Base-by-base conservation (phyloP, 768 basidiomycete species). In the Leccinellum rugosiceps region DNA sequence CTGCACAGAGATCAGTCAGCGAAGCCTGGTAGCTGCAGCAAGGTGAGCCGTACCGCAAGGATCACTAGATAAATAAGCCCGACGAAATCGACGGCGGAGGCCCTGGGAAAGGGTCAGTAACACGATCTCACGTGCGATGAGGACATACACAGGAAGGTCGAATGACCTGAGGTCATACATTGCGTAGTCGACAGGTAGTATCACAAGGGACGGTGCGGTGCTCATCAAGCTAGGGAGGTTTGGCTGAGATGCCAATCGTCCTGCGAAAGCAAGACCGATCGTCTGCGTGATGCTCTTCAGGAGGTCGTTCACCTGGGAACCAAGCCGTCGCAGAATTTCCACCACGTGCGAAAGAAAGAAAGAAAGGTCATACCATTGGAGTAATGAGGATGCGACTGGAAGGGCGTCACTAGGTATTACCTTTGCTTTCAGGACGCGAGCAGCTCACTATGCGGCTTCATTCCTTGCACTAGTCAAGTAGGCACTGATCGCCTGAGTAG, bases 361-460 rank as follows among this genome's bases (percentile, higher is more conserved):
- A 32, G 13, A 14, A 31, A 41, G 9, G 15, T 11, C 52, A 17
- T 48, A 58, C 60, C 58, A 55, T 58, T 28, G 54, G 53, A 31
- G 56, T 52, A 43, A 69, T 65, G 30, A 50, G 13, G 21, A 3
- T 58, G 32, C 67, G 67, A 26, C 68, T 74, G 15, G 26, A 53
- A 58, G 14, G 25, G n/a, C 7, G 19, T 65, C 35, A 64, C 17
- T 28, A 25, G 3, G 30, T 8, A 34, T 62, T 21, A 47, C 21
- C 13, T 32, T 41, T 25, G 7, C 34, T 9, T 11, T 21, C 26
- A 13, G 50, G 6, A n/a, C 11, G 7, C 41, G 34, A 26, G 58
- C 48, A n/a, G 19, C 83, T 68, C 65, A 87, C 86, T 75, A 87
- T 17, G 77, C 78, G 58, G 80, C 82, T 59, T 85, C 85, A 49